These are phyloP conservation scores for Wallacemonas collosoma DNA, from an alignment of 208 protist genomes.

Conservation along the genomic window DNA sequence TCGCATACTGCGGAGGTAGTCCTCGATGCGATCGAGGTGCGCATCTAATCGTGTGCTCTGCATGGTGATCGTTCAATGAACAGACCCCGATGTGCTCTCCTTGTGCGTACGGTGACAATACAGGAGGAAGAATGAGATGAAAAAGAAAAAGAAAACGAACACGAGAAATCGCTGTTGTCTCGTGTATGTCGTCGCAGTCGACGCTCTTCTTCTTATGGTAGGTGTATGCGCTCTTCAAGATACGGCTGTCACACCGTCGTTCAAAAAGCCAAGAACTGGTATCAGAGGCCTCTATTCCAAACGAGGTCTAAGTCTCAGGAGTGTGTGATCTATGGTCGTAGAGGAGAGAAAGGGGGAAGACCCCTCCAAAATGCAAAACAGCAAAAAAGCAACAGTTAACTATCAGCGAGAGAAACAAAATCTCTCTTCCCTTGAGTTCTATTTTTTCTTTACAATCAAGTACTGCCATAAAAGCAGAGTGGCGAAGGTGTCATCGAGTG, in stretches of 20 bases:
- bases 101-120: too few species aligned
- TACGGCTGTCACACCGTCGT: too few species aligned
- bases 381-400: not conserved
- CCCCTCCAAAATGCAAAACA: not conserved
- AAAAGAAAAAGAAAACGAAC: not conserved
- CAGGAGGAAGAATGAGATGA: not conserved
- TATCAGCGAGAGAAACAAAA: too few species aligned
- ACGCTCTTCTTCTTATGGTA: too few species aligned
- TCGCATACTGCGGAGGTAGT: conserved; percentile 27
- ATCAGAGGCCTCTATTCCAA: not conserved
- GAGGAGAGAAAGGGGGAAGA: not conserved
- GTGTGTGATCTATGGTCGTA: not conserved
- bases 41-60: conserved; percentile 17
- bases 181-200: not conserved
- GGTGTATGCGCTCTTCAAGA: too few species aligned
- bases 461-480: too few species aligned
- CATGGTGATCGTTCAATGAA: not conserved
- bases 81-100: not conserved
- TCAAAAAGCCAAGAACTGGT: too few species aligned
- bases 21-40: conserved; percentile 36
- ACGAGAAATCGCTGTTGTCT: not conserved
- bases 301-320: not conserved
- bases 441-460: too few species aligned
- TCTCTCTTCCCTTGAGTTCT: too few species aligned
- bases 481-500: too few species aligned